phyloP scores from a whole-genome alignment of 441 rosid species.

The Lepidium campestre region DNA sequence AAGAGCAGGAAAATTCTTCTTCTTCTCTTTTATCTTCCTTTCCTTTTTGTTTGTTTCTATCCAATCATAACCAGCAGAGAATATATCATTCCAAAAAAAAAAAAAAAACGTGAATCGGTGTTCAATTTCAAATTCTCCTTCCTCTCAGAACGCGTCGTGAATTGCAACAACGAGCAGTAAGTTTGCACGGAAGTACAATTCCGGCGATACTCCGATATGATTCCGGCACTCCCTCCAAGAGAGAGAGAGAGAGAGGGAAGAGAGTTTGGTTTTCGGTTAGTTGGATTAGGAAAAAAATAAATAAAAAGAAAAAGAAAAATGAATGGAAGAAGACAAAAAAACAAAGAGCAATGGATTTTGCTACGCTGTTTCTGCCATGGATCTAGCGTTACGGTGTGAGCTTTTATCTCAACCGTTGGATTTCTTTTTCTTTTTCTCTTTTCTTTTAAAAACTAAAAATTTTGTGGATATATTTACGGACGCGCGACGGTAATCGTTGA shows the following conservation, averaged over 20 bases:
- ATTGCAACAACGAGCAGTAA: not conserved
- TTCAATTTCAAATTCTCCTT: not conserved
- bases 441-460: not conserved
- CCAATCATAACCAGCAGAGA: constrained; percentile 31
- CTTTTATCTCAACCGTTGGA: constrained; percentile 22
- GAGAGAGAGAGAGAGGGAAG: constrained; percentile 16
- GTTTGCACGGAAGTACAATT: constrained; percentile 27
- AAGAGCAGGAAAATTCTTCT: constrained; percentile 7
- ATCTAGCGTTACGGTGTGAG: constrained; percentile 20
- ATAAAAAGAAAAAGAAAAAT: constrained; percentile 26
- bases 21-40: not conserved
- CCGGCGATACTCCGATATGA: constrained; percentile 29
- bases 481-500: constrained; percentile 6
- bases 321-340: constrained; percentile 40
- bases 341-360: constrained; percentile 6
- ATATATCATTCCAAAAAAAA: not conserved
- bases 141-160: constrained; percentile 5
- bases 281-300: constrained; percentile 13
- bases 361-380: constrained; percentile 30
- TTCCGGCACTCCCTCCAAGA: constrained; percentile 26
- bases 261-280: constrained; percentile 15
- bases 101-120: not conserved
- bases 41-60: constrained; percentile 24
- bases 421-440: not conserved
- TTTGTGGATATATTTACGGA: not conserved